Evolutionary conservation across 2,329 filamentous ascomycete genomes (phyloP), one percentile per base, ranked within the genome.

Genomic region (Monilinia vaccinii-corymbosi): DNA sequence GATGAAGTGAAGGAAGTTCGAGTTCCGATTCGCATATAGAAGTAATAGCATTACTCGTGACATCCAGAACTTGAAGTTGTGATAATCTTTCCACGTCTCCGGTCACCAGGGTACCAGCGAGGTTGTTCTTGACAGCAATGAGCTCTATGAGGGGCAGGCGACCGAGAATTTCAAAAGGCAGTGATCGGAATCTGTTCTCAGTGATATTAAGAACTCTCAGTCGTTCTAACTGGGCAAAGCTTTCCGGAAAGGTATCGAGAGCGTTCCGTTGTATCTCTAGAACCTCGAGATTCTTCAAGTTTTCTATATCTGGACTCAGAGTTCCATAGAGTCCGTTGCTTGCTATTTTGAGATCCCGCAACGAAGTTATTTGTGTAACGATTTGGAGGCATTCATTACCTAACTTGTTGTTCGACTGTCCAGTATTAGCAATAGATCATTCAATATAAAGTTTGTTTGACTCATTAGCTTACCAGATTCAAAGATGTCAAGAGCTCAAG

Each of bases 221-320:
- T 28, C 81, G 81, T 3, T 77, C 76, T 63, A 97, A 80, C 32
- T 82, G 81, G n/a, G 80, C 79, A 2, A 97, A 71, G 14, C 81
- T 81, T 11, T 80, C 74, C 0, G 91, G 89, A 18, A 99, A 76
- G 1, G 79, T 78, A 9, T 86, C 84, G 23, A 99, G 79, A 62
- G 84, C 83, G 73, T 99, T 99, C 16, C 82, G 82, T 64, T 90
- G 89, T 10, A 97, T 70, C 64, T 97, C 92, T 10, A 97, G 77
- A 21, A 85, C 80, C 71, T 97, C 91, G 0, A 99, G 78, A 55
- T 85, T 84, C 40, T 73, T 75, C 18, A 97, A 77, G 7, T 78
- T 78, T 25, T 81, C 77, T 36, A 96, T 78, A n/a, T 77, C 78
- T 0, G 81, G 70, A 48, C 86, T 81, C 3, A 97, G 74, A 1